Evolutionary conservation across 164 flowering plant species (phyloP).

Genomic region (Nymphaea colorata): DNA sequence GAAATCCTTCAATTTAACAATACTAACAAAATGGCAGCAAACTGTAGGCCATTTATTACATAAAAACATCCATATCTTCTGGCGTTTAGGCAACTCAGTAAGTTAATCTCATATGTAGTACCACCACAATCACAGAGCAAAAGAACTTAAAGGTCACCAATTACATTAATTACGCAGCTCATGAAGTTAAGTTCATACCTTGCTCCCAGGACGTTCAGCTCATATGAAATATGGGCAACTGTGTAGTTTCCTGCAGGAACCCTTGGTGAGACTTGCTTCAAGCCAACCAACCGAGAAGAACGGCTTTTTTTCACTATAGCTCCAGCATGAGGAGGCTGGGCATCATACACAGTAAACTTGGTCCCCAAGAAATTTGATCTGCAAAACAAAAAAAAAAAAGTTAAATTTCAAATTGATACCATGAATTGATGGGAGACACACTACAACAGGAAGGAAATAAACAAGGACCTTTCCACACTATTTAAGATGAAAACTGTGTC

Average conservation of each 20-base stretch:
- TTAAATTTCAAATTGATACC: background rate
- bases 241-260: slow-evolving; percentile 60
- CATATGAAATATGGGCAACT: slow-evolving; percentile 56
- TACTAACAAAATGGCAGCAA: no score
- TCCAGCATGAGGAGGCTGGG: slow-evolving; percentile 62
- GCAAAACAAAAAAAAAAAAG: slow-evolving; percentile 2
- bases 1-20: no score
- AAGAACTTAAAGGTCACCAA: no score
- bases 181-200: slow-evolving; percentile 22
- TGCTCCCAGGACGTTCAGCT: slow-evolving; percentile 63
- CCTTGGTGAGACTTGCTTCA: slow-evolving; percentile 59
- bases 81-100: no score
- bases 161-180: no score
- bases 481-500: no score
- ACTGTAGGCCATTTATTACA: no score
- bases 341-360: slow-evolving; percentile 59
- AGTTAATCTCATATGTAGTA: no score
- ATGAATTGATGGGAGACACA: background rate
- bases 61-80: no score
- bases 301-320: slow-evolving; percentile 45
- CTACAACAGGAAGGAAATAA: background rate
- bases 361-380: slow-evolving; percentile 75
- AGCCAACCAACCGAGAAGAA: slow-evolving; percentile 42
- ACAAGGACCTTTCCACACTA: no score
- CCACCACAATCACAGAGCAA: no score